Percentiles rank a stretch among this genome's conserved stretches.
phyloP scores from a whole-genome alignment of 768 basidiomycete species.

The Lepiota subincarnata region DNA sequence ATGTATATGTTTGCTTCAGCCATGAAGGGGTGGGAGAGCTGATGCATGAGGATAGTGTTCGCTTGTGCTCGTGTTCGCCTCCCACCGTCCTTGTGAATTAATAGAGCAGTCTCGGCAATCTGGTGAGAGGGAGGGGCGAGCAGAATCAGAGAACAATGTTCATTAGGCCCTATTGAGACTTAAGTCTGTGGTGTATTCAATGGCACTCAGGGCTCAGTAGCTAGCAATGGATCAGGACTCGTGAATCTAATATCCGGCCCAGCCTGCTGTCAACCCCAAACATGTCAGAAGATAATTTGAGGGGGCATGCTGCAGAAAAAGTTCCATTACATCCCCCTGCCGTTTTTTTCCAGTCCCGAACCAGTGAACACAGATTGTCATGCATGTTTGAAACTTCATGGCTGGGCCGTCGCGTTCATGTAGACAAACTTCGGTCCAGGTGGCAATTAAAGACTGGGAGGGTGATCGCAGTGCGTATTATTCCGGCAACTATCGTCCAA shows the following conservation, averaged over 20 bases:
- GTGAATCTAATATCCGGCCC: background rate
- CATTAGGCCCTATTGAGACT: background rate
- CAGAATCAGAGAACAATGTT: too few relatives aligned
- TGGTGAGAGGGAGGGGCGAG: too few relatives aligned
- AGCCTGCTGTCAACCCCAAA: background rate
- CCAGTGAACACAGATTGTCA: background rate
- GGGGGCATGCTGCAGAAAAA: background rate
- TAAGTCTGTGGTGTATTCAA: background rate
- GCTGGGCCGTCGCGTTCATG: background rate
- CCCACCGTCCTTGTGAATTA: background rate
- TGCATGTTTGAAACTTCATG: background rate
- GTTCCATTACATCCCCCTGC: background rate
- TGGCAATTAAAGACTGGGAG: background rate
- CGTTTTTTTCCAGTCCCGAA: background rate
- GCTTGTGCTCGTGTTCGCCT: constrained; percentile 5
- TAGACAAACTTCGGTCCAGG: background rate
- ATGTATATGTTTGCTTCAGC: too few relatives aligned
- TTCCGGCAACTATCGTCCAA: constrained; percentile 6
- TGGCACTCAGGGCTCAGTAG: too few relatives aligned
- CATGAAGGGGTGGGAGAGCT: background rate
- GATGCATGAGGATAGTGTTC: constrained; percentile 3
- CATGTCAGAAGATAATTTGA: background rate
- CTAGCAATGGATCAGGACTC: background rate
- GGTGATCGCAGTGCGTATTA: background rate
- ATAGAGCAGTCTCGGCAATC: background rate